Evolutionary conservation across 1,284 basidiomycete species (phyloP).

Genomic region (Naganishia sp.): DNA sequence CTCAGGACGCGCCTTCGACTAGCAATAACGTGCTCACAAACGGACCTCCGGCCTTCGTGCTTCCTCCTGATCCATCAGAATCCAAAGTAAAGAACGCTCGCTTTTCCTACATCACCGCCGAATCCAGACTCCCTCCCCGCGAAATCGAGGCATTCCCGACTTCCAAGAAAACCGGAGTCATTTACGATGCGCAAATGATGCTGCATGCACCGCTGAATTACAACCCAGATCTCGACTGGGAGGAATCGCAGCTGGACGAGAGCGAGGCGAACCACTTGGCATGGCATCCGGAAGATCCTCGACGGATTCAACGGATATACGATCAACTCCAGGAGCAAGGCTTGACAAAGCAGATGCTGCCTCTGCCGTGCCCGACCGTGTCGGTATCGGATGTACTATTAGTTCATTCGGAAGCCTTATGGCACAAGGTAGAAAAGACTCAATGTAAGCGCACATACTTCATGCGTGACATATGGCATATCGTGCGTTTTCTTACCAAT

Average conservation of each 20-base stretch:
- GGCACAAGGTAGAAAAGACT: conserved; percentile 79
- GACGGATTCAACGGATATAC: conserved; percentile 80
- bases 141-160: conserved; percentile 22
- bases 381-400: conserved; percentile 76
- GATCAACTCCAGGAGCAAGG: conserved; percentile 63
- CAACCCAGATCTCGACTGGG: conserved; percentile 45
- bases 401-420: conserved; percentile 85
- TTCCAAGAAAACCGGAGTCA: conserved; percentile 64
- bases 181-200: conserved; percentile 87
- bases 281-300: conserved; percentile 81
- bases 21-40: not conserved
- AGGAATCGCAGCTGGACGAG: conserved; percentile 48
- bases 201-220: conserved; percentile 61
- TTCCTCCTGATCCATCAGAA: conserved; percentile 23
- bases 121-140: not conserved
- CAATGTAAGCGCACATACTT: conserved; percentile 40
- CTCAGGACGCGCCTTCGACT: not conserved
- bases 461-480: not conserved
- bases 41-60: not conserved
- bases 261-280: conserved; percentile 2
- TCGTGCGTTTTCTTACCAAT: conserved; percentile 3
- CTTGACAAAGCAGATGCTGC: conserved; percentile 73
- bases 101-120: conserved; percentile 21
- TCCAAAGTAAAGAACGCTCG: conserved; percentile 8
- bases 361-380: conserved; percentile 72